Conservation (phyloP, 2,329 filamentous ascomycete genomes). For the Clonostachys rhizophaga region DNA sequence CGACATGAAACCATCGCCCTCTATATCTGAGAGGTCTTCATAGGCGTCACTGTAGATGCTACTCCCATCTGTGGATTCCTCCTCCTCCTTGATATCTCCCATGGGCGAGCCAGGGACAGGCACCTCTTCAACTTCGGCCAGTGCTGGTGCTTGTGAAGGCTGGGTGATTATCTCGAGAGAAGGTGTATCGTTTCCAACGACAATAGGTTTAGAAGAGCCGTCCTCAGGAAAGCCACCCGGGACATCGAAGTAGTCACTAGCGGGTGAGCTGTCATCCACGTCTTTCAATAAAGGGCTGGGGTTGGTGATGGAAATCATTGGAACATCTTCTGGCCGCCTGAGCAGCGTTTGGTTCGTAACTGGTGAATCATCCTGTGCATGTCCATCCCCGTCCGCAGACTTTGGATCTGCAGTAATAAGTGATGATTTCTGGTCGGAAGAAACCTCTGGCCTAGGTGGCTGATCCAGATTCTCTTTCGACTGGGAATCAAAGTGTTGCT, state of each 20-base stretch:
- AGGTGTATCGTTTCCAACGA: neutral
- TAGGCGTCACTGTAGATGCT: slow-evolving; percentile 74
- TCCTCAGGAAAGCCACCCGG: slow-evolving; percentile 56
- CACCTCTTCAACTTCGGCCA: neutral
- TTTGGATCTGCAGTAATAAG: no score
- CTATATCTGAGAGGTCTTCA: slow-evolving; percentile 64
- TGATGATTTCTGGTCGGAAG: no score
- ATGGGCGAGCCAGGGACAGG: slow-evolving; percentile 10
- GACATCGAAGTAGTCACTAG: slow-evolving; percentile 37
- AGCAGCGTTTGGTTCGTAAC: no score
- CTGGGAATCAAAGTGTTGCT: neutral
- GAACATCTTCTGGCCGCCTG: slow-evolving; percentile 16
- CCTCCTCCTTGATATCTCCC: slow-evolving; percentile 27
- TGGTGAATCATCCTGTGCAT: no score
- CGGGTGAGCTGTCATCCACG: slow-evolving; percentile 10
- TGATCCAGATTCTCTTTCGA: neutral
- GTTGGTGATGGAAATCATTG: slow-evolving; percentile 36
- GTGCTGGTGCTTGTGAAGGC: neutral
- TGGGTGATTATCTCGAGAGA: neutral
- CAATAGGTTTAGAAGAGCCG: slow-evolving; percentile 6
- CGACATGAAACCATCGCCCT: slow-evolving; percentile 65
- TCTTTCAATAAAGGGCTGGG: slow-evolving; percentile 30
- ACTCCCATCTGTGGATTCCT: slow-evolving; percentile 42
- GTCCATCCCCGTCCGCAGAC: no score
- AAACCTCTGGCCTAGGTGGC: no score